Evolutionary conservation across 495 filamentous ascomycete genomes (phyloP).

Genomic region (Neurospora tetraspora): DNA sequence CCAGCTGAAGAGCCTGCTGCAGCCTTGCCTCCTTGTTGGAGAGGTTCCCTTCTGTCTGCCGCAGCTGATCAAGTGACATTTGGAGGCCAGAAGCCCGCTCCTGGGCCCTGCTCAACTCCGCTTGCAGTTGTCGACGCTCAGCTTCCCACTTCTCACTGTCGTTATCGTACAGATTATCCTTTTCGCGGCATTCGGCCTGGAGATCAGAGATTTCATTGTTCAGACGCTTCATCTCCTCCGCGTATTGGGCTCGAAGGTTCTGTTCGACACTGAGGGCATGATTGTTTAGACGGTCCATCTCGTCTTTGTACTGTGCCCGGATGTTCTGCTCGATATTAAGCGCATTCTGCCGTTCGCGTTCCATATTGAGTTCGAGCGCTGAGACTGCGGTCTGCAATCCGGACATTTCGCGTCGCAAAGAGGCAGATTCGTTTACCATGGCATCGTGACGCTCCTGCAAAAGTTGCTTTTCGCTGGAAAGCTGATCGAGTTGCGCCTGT

Average conservation of each 20-base stretch:
- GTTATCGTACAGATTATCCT: conserved; percentile 58
- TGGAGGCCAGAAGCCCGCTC: conserved; percentile 61
- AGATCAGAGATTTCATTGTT: conserved; percentile 57
- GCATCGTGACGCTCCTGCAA: conserved; percentile 60
- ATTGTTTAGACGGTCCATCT: conserved; percentile 50
- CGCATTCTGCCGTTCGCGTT: conserved; percentile 49
- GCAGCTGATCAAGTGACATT: conserved; percentile 61
- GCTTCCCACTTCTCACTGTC: conserved; percentile 64
- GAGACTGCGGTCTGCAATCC: conserved; percentile 43
- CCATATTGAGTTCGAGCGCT: conserved; percentile 49
- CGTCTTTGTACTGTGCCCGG: conserved; percentile 48
- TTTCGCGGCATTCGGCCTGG: conserved; percentile 62
- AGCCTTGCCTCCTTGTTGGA: conserved; percentile 55
- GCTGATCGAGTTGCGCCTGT: conserved; percentile 43
- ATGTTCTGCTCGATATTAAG: conserved; percentile 49
- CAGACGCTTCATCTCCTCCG: conserved; percentile 51
- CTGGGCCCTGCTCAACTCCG: conserved; percentile 56
- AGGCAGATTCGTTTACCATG: conserved; percentile 55
- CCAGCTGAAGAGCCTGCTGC: conserved; percentile 40
- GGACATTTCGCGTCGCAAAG: conserved; percentile 54
- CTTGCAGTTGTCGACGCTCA: conserved; percentile 51
- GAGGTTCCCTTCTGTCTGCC: conserved; percentile 54
- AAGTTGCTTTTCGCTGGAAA: conserved; percentile 57
- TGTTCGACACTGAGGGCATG: conserved; percentile 49
- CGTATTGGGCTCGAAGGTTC: conserved; percentile 47